phyloP scores from a whole-genome alignment of 805 yeast species.

The Metschnikowia matae region DNA sequence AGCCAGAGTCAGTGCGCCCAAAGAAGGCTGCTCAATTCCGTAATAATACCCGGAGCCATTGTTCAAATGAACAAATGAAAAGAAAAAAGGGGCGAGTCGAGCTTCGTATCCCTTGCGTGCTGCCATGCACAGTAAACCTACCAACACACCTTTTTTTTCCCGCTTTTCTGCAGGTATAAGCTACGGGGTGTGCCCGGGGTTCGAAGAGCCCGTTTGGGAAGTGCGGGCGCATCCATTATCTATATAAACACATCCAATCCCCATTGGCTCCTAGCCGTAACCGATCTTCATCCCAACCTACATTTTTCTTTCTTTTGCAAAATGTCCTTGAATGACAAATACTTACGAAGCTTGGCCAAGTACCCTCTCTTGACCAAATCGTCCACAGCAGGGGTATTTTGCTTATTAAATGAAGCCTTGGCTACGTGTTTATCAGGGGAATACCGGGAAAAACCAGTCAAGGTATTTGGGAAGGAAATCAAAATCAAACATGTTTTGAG shows the following conservation, averaged over 20 bases:
- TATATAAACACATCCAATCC: slow-evolving; percentile 1
- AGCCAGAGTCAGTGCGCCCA: too few relatives aligned
- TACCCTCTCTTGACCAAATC: slow-evolving; percentile 60
- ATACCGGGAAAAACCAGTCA: slow-evolving; percentile 20
- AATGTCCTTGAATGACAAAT: slow-evolving; percentile 25
- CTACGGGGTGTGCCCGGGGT: background rate
- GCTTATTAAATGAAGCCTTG: slow-evolving; percentile 53
- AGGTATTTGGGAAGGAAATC: slow-evolving; percentile 12
- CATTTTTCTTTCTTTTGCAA: background rate
- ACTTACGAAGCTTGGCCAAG: slow-evolving; percentile 36
- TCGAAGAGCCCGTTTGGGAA: background rate
- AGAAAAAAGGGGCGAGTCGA: too few relatives aligned
- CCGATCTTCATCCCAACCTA: background rate
- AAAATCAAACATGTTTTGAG: slow-evolving; percentile 40
- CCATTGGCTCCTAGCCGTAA: background rate
- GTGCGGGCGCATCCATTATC: slow-evolving; percentile 2
- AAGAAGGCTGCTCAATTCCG: background rate
- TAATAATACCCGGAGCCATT: background rate
- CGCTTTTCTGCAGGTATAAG: background rate
- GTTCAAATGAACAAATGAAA: background rate
- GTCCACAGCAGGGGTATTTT: slow-evolving; percentile 51
- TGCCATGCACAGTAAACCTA: too few relatives aligned
- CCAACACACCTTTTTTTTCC: too few relatives aligned
- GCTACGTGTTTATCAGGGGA: slow-evolving; percentile 52
- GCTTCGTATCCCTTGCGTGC: too few relatives aligned